Evolutionary conservation across 164 flowering plant species (phyloP), one percentile per base, ranked within the genome.

Genomic region (Aristolochia californica): DNA sequence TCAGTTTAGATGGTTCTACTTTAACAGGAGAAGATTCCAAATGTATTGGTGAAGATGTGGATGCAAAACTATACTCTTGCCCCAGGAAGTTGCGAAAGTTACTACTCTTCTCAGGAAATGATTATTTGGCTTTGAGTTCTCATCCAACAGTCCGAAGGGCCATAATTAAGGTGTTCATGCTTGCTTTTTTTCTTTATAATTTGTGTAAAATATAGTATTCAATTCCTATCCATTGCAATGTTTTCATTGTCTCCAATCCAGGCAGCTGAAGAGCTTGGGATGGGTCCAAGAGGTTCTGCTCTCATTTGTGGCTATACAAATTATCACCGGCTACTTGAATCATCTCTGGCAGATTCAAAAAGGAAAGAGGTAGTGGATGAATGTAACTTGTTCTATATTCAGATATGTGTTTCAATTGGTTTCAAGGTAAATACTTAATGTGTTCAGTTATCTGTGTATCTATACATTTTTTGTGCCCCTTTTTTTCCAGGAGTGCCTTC

Each of bases 211-310:
- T 1, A 22, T 10, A 34, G 18, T 5, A 12, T 48, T 57, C 26
- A 5, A 18, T 28, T 26, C 16, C 10, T 60, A 30, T 22, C 45
- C 13, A 14, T 17, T 34, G 16, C 10, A 50, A 27, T 14, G 22
- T 61, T 30, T 4, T 8, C 22, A 44, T 13, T 28, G 27, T 9
- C 43, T 38, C 53, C 18, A 51, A 34, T 44, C 27, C 62, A 91
- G 98, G 95, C 86, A 58, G 91, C 86, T 8, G 75, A 53, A 61
- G 83, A 84, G 59, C 77, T 81, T 74, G 96, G 98, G 59, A 88
- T 91, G 96, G 96, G 96, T 2, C 98, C 98, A 2, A 83, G 86
- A 64, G 98, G 96, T 40, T 91, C 98, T 63, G 95, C 95, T 49
- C 68, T 88, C 54, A 86, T 88, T n/a, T 88, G 95, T 70, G 98